These are phyloP conservation scores for Kernera saxatilis DNA, from an alignment of 345 rosid genomes.

Conservation along the genomic window DNA sequence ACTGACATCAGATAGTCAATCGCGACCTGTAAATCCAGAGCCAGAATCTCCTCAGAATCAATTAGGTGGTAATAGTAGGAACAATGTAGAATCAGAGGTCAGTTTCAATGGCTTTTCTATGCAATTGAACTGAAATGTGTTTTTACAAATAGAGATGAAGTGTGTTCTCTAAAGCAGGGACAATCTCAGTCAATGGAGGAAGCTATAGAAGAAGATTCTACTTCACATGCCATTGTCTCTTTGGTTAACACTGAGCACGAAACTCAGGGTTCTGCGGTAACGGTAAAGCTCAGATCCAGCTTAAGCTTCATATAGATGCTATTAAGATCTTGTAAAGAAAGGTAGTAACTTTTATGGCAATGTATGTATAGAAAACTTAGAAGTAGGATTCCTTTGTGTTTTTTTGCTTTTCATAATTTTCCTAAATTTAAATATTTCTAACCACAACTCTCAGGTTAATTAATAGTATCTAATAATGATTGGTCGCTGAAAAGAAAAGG, in stretches of 20 bases:
- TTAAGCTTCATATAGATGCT: not conserved
- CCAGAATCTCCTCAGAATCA: constrained; percentile 13
- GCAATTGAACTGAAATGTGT: not conserved
- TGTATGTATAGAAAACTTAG: too few species aligned
- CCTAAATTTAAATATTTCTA: too few species aligned
- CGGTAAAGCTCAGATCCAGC: too few species aligned
- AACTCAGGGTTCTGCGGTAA: too few species aligned
- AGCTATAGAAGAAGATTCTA: not conserved
- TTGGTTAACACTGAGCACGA: not conserved
- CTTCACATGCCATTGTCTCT: not conserved
- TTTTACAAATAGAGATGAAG: not conserved
- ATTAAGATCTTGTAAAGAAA: not conserved
- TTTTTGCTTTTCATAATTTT: too few species aligned
- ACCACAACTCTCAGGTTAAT: too few species aligned
- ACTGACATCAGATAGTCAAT: constrained; percentile 12
- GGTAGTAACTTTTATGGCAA: not conserved
- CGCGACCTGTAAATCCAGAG: not conserved
- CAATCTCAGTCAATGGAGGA: not conserved
- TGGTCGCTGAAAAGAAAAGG: too few species aligned
- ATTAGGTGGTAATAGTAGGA: constrained; percentile 5
- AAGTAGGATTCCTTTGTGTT: too few species aligned
- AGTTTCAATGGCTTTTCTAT: not conserved
- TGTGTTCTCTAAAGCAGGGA: not conserved
- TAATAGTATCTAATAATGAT: too few species aligned
- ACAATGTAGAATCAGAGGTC: constrained; percentile 3